Conservation (phyloP, 768 basidiomycete species). For the Boletus sensibilis region DNA sequence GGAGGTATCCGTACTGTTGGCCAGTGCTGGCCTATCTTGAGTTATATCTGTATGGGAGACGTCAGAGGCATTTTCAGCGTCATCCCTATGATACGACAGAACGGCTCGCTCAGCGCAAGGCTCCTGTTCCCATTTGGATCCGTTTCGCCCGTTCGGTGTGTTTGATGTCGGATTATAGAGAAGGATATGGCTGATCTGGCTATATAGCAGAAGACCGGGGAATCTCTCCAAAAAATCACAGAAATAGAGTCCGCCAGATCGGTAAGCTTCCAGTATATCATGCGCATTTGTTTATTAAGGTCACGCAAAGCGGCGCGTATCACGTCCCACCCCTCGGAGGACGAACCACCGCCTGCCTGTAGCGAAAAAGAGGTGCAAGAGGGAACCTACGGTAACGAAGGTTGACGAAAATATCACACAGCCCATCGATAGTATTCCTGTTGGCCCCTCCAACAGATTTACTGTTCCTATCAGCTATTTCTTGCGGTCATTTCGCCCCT, state of each 20-base stretch:
- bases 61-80: neutral
- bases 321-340: neutral
- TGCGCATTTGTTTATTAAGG: neutral
- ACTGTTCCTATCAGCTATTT: neutral
- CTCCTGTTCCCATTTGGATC: slow-evolving; percentile 11
- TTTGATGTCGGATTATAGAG: neutral
- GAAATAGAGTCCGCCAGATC: neutral
- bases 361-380: neutral
- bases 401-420: neutral
- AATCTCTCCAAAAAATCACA: neutral
- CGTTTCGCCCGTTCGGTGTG: slow-evolving; percentile 9
- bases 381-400: neutral
- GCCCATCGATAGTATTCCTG: neutral
- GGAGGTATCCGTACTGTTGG: slow-evolving; percentile 17
- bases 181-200: neutral
- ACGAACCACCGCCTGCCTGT: neutral
- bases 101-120: neutral
- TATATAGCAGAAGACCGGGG: slow-evolving; percentile 11
- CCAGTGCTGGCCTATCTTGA: slow-evolving; percentile 16
- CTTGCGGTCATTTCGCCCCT: slow-evolving; percentile 1
- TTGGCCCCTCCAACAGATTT: neutral
- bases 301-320: neutral
- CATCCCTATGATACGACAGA: too few relatives aligned
- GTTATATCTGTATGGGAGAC: slow-evolving; percentile 5
- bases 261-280: neutral